Percentiles rank a stretch among this genome's conserved stretches.
These are phyloP conservation scores for Coemansia sp. DNA, from an alignment of 192 early-diverging fungal species.

Conservation along the genomic window DNA sequence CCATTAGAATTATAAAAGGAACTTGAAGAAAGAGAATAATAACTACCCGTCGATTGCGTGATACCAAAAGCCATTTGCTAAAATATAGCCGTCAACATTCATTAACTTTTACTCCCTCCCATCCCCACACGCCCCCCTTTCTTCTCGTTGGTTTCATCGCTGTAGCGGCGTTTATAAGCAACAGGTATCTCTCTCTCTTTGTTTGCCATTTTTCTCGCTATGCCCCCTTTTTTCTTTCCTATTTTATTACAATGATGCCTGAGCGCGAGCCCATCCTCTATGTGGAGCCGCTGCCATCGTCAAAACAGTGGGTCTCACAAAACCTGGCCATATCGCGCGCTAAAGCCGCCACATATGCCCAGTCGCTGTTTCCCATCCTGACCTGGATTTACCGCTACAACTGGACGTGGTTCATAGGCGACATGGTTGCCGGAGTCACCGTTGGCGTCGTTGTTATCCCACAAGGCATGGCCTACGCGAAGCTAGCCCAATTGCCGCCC, in stretches of 20 bases:
- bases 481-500: constrained; percentile 68
- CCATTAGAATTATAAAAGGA: not conserved
- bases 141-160: not conserved
- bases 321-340: constrained; percentile 23
- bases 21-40: too few relatives aligned
- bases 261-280: constrained; percentile 21
- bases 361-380: constrained; percentile 50
- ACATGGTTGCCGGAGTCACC: constrained; percentile 71
- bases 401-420: constrained; percentile 62
- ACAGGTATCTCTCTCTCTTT: not conserved
- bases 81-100: not conserved
- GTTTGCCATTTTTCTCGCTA: not conserved
- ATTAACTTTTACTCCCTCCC: too few relatives aligned
- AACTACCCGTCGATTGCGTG: constrained; percentile 6
- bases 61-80: not conserved
- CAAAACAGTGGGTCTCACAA: constrained; percentile 31
- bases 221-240: not conserved
- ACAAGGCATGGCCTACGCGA: constrained; percentile 73
- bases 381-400: constrained; percentile 55
- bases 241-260: not conserved
- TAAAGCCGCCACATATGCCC: constrained; percentile 13
- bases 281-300: constrained; percentile 44
- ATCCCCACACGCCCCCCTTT: not conserved
- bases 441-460: constrained; percentile 73
- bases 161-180: not conserved